Base-by-base conservation (phyloP, 2,329 filamentous ascomycete genomes). In the Neonectria sp. region DNA sequence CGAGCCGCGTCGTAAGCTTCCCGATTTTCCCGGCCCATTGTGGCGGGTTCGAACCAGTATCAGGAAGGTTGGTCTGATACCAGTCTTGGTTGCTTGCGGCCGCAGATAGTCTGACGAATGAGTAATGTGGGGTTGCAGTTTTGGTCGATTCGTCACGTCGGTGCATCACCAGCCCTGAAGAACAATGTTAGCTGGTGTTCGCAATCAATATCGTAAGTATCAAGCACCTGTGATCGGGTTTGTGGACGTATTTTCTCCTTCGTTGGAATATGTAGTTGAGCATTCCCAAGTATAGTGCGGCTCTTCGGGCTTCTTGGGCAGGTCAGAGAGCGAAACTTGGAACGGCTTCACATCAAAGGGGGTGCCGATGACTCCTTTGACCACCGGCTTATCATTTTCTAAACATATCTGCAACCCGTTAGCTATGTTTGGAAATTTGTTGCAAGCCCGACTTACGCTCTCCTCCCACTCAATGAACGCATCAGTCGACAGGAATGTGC, bases 401-500 rank as follows among this genome's bases (percentile, higher is more conserved):
- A 78, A 75, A 82, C 83, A 86, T 17, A 88, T 72, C 85, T 88
- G 56, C 2, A 9, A 27, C 12, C 27, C 7, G 60, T 76, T 25
- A 78, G 65, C 21, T 27, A 6, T 13, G 27, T 21, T 13, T 13
- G 4, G 37, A 2, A 2, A 2, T 1, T 8, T 11, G 2, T 1
- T 4, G 8, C 9, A 4, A 24, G 4, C 1, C 25, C 60, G n/a
- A 57, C 82, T 49, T 78, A 87, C 86, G 46, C 77, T 79, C 53
- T 88, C 82, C 71, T 90, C 88, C 82, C 87, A 90, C 57, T 85
- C 83, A 15, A 90, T 78, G 68, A 89, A 88, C 1, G 88, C 83
- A 69, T 89, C 87, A 0, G 83, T 78, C 0, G 82, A 82, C 17
- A 90, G 81, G 67, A 83, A 82, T 13, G 86, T 73, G 69, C 88